Evolutionary conservation across 208 protist species (phyloP), one percentile per base, ranked within the genome.

Genomic region (Trypanosoma rangeli): DNA sequence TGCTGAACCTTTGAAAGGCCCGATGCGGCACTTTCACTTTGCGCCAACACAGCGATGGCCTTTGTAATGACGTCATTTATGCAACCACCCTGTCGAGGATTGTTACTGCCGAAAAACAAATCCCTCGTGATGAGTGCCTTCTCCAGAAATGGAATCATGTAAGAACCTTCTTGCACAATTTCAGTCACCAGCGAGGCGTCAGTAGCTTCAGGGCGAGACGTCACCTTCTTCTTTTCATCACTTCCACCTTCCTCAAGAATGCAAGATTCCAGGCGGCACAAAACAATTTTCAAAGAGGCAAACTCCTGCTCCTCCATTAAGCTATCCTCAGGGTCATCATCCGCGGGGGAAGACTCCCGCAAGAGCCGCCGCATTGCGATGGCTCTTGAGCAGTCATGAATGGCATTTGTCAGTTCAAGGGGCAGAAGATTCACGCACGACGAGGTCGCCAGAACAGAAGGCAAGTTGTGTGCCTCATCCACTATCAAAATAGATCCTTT

Each of bases 381-480:
- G 44, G 87, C 90, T 18, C 87, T 75, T 20, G 80, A 57, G 64
- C 82, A 92, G 58, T 97, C 93, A 64, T 92, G 79, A 67, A 97
- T 92, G 28, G 90, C 82, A 63, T 82, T 90, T 31, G 82, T 80
- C 31, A 97, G 58, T 22, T 92, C 86, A 18, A 92, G 61, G 35
- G 93, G 86, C 39, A 68, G 55, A 29, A 97, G 70, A 50, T 90
- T 89, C 31, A 86, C 49, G 71, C 87, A 91, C 13, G 74, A 78
- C 28, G 80, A 73, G 37, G 78, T 42, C 39, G 77, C 85, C 35
- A 95, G 78, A 57, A 92, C 80, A n/a, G 76, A 81, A 26, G 92
- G 92, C 22, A 99, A 70, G 73, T 99, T 99, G 81, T 99, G 97
- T 10, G 97, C 97, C 76, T 99, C 98, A 70, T 99, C 98, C 24